Evolutionary conservation across 352 stramenopile species (phyloP), one percentile per base, ranked within the genome.

Genomic region (Globisporangium barbulae): DNA sequence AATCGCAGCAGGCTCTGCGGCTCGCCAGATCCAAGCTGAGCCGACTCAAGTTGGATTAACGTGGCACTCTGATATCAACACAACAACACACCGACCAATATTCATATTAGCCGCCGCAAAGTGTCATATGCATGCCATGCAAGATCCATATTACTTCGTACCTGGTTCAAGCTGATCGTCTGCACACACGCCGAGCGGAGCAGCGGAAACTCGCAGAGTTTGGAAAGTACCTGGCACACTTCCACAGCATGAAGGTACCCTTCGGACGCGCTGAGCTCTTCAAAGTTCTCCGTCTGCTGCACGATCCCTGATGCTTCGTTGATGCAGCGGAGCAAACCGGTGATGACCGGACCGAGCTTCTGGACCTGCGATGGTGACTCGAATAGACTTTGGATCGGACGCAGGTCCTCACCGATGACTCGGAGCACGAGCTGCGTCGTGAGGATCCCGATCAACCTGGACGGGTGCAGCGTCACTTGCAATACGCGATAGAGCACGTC

Each of bases 91-190:
- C 7, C 37, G 37, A 42, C 8, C 12, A 17, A 17, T 9, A 3
- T 17, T 9, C 21, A 22, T 7, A 22, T n/a, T 17, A 47, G 19
- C 13, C 41, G 21, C 15, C 15, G 8, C 45, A 52, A 25, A 25
- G 7, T 30, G n/a, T 25, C 13, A 8, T 22, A 22, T 17, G 41
- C 12, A 21, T 22, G 15, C 5, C n/a, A 25, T 9, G 9, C 19
- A n/a, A 63, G 57, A 25, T 59, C 15, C 22, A 59, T 9, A 9
- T 17, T 42, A 44, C 42, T 28, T 28, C n/a, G 17, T 60, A 91
- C 85, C 80, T 94, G 85, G 45, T 90, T 93, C 5, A 93, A 64
- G 59, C 81, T 90, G 59, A 92, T 79, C 0, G 57, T 76, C 57
- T 81, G 65, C 21, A 83, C 76, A 53, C 85, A 92, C 0, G 85